Evolutionary conservation across 805 yeast genomes (phyloP).

Genomic region (Geotrichum ghanense): DNA sequence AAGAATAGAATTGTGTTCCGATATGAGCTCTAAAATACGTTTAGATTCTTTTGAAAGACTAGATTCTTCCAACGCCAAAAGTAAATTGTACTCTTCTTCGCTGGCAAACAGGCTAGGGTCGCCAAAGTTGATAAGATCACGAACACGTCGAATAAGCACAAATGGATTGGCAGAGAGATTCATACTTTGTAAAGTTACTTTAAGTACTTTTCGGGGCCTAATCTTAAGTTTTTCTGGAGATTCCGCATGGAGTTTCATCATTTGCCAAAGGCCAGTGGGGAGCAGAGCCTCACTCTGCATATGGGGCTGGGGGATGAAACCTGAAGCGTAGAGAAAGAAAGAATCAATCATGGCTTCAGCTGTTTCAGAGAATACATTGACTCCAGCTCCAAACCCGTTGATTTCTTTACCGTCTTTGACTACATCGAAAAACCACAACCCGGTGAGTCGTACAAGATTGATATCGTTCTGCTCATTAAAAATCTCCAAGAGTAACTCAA

Average conservation of each 20-base stretch:
- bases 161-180: not conserved
- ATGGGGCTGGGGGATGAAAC: not conserved
- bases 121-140: not conserved
- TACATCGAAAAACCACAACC: not conserved
- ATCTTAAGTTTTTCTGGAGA: not conserved
- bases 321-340: not conserved
- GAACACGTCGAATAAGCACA: not conserved
- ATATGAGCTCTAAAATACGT: slow-evolving; percentile 37
- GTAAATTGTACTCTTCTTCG: not conserved
- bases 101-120: not conserved
- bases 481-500: not conserved
- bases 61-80: slow-evolving; percentile 25
- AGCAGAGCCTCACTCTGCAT: not conserved
- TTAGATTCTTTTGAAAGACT: slow-evolving; percentile 67
- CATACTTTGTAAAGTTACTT: not conserved
- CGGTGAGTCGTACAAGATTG: not conserved
- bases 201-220: not conserved
- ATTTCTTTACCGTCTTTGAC: not conserved
- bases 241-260: not conserved
- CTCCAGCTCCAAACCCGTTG: not conserved
- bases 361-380: not conserved
- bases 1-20: slow-evolving; percentile 16
- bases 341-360: not conserved
- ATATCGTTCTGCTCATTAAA: not conserved
- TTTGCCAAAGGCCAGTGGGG: not conserved